A percentile compares a stretch with the other conserved stretches of the same genome.
phyloP scores from a whole-genome alignment of 1,284 basidiomycete species.

The Ustilago tritici region DNA sequence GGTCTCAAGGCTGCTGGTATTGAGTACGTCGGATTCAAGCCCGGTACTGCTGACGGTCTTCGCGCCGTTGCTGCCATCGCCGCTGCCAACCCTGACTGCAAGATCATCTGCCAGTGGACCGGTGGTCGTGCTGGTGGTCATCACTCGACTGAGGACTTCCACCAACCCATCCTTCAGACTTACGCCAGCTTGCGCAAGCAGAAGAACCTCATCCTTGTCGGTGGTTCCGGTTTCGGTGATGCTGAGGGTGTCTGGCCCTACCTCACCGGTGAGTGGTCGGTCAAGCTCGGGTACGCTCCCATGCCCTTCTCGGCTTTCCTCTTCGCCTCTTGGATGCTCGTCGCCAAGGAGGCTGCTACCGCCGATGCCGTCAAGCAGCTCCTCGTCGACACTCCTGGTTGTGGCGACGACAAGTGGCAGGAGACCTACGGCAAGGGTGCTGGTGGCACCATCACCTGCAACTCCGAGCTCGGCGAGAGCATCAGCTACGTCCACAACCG shows the following conservation, averaged over 20 bases:
- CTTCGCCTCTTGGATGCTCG: conserved; percentile 96
- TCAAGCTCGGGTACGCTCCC: conserved; percentile 84
- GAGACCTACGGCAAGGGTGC: conserved; percentile 88
- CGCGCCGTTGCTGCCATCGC: conserved; percentile 97
- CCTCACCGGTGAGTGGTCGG: conserved; percentile 94
- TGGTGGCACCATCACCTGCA: conserved; percentile 95
- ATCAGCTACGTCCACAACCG: conserved; percentile 93
- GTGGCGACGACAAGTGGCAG: conserved; percentile 91
- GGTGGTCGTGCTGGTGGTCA: conserved; percentile 99
- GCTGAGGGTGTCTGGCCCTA: conserved; percentile 98
- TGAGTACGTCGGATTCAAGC: conserved; percentile 96
- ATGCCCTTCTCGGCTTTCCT: conserved; percentile 98
- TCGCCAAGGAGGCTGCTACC: conserved; percentile 97
- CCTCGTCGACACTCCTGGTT: conserved; percentile 93
- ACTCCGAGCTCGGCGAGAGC: conserved; percentile 96
- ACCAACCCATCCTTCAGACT: conserved; percentile 91
- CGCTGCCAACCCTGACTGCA: conserved; percentile 91
- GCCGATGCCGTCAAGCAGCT: conserved; percentile 93
- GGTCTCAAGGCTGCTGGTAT: conserved; percentile 83
- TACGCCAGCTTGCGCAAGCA: conserved; percentile 91
- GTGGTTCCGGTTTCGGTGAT: conserved; percentile 95
- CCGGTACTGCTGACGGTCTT: conserved; percentile 95
- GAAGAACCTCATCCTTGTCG: conserved; percentile 88
- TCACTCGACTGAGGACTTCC: conserved; percentile 98
- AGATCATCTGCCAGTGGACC: conserved; percentile 99